Evolutionary conservation across 2,329 filamentous ascomycete species (phyloP), one percentile per base, ranked within the genome.

Genomic region (Alternaria gaisen): DNA sequence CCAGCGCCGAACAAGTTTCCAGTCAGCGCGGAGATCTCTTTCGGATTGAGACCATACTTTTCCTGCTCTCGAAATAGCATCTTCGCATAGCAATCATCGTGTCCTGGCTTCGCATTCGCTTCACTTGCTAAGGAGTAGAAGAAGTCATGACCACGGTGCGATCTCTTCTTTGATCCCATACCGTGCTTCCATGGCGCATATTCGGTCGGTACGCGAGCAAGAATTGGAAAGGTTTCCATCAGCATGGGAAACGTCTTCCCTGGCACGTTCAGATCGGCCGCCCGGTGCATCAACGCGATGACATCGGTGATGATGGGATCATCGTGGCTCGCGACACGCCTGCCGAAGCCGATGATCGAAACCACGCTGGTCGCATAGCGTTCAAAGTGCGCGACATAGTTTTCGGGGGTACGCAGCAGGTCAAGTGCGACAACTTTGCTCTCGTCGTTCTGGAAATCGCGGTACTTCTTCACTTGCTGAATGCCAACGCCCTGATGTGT

Each of bases 231-330:
- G 0, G 84, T 86, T 70, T 87, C 85, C 75, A 87, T 81, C 28
- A 88, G 72, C 83, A 86, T 87, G 4, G 86, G 86, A 60, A 88
- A 87, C 0, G 75, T 82, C 69, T 85, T 85, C 18, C 79, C 87
- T 1, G 76, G 77, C 1, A 80, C 78, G 26, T 80, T 79, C 5
- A 88, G 75, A 56, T 86, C 85, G 2, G 85, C 86, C 1, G 86
- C 85, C 55, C 85, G 80, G 58, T 88, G 83, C 81, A 88, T 84
- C 32, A 85, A 77, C 0, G 84, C 82, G 58, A 88, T 84, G n/a
- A 85, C 86, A 68, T 88, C 85, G 3, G 85, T 86, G 61, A 87
- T 84, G 67, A 86, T 86, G 5, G 85, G 85, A 65, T 88, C 86
- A 16, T 83, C 77, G 67, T 75, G 83, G 53, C 72, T 81, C 9